Percentiles rank a stretch among this genome's conserved stretches.
These are phyloP conservation scores for Verticillium nonalfalfae DNA, from an alignment of 2,329 filamentous ascomycete genomes.

Conservation along the genomic window DNA sequence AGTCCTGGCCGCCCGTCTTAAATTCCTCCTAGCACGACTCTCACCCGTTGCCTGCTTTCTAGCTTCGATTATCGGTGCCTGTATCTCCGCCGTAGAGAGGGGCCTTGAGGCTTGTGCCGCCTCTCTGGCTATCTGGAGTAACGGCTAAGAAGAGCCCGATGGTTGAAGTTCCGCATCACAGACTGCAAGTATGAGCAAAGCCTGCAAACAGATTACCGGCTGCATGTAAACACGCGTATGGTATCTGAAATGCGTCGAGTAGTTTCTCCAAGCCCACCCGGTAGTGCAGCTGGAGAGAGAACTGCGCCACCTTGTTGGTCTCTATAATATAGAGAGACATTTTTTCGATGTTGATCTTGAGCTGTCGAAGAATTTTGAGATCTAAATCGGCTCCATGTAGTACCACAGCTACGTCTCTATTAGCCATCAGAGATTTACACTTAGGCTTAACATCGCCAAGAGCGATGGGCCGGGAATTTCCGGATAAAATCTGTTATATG, in stretches of 20 bases:
- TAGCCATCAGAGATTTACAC: background rate
- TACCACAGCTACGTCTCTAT: slow-evolving; percentile 3
- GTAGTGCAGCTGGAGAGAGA: slow-evolving; percentile 15
- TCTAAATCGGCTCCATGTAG: slow-evolving; percentile 3
- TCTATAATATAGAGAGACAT: slow-evolving; percentile 15
- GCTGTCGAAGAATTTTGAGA: slow-evolving; percentile 5
- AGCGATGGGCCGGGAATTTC: slow-evolving; percentile 4
- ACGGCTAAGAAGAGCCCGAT: background rate
- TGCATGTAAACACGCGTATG: slow-evolving; percentile 13
- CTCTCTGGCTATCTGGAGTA: background rate
- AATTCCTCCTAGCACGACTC: no score
- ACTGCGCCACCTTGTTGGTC: slow-evolving; percentile 17
- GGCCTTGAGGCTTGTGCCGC: background rate
- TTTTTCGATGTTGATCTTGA: background rate
- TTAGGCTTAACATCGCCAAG: slow-evolving; percentile 4
- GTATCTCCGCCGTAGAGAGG: background rate
- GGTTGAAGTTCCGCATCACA: slow-evolving; percentile 4
- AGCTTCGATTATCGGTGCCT: no score
- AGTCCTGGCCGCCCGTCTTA: no score
- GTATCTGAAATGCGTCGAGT: slow-evolving; percentile 12
- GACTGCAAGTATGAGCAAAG: slow-evolving; percentile 8
- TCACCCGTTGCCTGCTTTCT: no score
- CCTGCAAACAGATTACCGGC: slow-evolving; percentile 18
- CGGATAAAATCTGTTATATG: slow-evolving; percentile 9
- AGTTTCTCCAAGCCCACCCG: slow-evolving; percentile 14